Base-by-base conservation (phyloP, 345 rosid genomes). In the Syzygium aqueum region DNA sequence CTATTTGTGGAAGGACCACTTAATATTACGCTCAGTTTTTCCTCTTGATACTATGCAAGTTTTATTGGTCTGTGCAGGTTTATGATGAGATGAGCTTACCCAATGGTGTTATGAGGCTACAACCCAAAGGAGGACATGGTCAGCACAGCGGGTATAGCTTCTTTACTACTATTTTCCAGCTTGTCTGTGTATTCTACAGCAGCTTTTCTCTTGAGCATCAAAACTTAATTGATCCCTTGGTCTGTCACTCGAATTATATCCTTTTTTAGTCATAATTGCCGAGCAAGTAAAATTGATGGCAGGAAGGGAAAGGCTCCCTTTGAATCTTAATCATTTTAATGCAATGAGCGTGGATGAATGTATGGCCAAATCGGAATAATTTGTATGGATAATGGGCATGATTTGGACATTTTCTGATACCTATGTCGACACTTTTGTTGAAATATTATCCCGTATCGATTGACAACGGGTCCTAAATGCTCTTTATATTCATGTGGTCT, bases 71-170 rank as follows among this genome's bases (percentile, higher is more conserved):
- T 78, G 53, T 89, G 52, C 90, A 96, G 98, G 89, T 95, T 16
- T 95, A 95, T 85, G 99, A 96, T 91, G 98, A 96, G 89, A 95
- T 96, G 97, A 95, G 93, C 89, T 89, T 97, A 88, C 98, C 98
- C 73, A 97, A 95, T 91, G 99, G 98, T 87, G 95, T 96, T 61
- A 40, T 97, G 88, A 93, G 97, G 91, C 94, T 96, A 86, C 98
- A 94, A 87, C 98, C 97, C 43, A 97, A 95, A 89, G 99, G 97
- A 89, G 97, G 98, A 85, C 94, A 95, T 89, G 97, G 98, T 65
- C 92, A 95, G 91, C 98, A 96, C 90, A 97, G 93, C 13, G 99
- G 99, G 99, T 96, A 93, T 82, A 92, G 51, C 86, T 85, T 88
- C 86, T 84, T 63, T 50, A 33, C 30, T 61, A 46, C 52, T 73